A percentile compares a stretch with the other conserved stretches of the same genome.
Evolutionary conservation across 1,139 yeast genomes (phyloP).

Genomic region (Sugiyamaella xylanicola): DNA sequence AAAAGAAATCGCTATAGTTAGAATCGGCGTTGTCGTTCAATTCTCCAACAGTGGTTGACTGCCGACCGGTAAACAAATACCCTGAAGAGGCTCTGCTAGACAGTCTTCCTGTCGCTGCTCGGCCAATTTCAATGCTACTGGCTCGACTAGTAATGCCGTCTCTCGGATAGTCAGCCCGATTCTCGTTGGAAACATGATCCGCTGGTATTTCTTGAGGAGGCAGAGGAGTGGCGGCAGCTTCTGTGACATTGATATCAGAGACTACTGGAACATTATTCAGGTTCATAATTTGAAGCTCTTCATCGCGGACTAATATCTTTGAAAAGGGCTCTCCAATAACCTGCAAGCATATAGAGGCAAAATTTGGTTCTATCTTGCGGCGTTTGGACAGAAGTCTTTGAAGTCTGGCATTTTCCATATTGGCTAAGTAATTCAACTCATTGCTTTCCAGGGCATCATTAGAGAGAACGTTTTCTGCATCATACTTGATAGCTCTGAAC

Average conservation of each 20-base stretch:
- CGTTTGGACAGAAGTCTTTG: conserved; percentile 6
- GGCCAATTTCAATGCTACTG: conserved; percentile 22
- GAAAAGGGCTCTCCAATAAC: conserved; percentile 18
- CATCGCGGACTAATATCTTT: conserved; percentile 7
- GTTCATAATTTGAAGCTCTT: background rate
- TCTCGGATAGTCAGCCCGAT: background rate
- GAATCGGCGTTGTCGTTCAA: background rate
- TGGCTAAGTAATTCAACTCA: conserved; percentile 12
- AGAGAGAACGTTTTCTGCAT: conserved; percentile 7
- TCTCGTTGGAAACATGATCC: background rate
- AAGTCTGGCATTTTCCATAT: conserved; percentile 17
- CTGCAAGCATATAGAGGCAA: conserved; percentile 6
- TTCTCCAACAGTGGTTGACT: background rate
- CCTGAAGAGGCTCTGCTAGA: conserved; percentile 15
- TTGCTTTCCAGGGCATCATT: conserved; percentile 2
- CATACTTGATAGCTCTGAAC: background rate
- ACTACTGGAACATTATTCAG: background rate
- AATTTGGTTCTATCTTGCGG: background rate
- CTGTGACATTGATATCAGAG: no score
- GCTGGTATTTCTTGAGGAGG: background rate
- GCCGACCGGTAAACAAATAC: background rate
- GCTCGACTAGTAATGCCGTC: conserved; percentile 8
- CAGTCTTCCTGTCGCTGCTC: conserved; percentile 16
- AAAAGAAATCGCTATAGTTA: conserved; percentile 4
- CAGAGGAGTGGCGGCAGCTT: no score